Conservation (phyloP, 176 grass and related monocot species). For the Eleusine indica region DNA sequence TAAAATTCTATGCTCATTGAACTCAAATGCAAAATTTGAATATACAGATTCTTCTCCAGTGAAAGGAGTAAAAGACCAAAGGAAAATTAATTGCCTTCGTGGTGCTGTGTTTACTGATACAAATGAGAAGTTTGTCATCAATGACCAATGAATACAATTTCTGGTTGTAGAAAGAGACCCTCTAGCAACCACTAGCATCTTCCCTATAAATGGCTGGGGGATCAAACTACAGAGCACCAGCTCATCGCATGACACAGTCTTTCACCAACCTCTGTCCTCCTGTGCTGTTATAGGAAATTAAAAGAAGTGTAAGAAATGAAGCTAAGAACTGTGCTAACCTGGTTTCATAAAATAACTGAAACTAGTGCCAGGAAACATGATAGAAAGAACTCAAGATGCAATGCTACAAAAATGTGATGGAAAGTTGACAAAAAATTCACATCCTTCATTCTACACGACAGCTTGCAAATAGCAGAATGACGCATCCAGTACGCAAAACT, state of each 20-base stretch:
- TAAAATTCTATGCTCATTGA: background rate
- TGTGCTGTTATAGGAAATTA: constrained; percentile 42
- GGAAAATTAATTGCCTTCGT: background rate
- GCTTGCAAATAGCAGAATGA: background rate
- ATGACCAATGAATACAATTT: background rate
- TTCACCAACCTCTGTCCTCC: constrained; percentile 52
- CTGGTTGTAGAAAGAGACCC: background rate
- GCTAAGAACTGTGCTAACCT: background rate
- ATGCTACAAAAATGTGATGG: background rate
- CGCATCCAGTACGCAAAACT: background rate
- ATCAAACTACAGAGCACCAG: background rate
- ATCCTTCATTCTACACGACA: background rate
- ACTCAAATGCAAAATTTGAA: background rate
- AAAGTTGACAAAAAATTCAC: background rate
- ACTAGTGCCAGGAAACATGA: background rate
- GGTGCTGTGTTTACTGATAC: background rate
- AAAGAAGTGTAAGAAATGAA: background rate
- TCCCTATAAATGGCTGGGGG: background rate
- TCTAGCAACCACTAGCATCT: constrained; percentile 25
- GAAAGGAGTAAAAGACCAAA: background rate
- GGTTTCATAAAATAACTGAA: constrained; percentile 24
- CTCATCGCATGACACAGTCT: constrained; percentile 53
- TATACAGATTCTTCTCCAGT: background rate
- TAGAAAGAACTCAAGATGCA: background rate
- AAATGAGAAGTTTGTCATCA: background rate